Base-by-base conservation (phyloP, 225 moss, liverwort and hornwort genomes). In the Pseudoscleropodium purum region DNA sequence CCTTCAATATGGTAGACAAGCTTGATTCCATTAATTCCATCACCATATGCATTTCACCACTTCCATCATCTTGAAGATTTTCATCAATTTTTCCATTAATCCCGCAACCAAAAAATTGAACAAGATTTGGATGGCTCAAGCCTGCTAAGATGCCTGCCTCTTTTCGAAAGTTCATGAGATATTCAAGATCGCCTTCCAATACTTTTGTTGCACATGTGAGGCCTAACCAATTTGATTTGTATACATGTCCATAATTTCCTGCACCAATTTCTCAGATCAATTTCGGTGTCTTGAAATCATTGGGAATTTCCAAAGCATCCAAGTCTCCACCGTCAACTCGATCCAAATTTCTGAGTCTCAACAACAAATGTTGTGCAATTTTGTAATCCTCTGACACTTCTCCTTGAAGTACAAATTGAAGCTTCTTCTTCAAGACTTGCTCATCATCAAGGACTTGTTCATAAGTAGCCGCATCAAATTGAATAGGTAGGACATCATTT, bases 251-350 rank as follows among this genome's bases (percentile, higher is more conserved):
- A n/a, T n/a, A 69, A 69, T n/a, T 69, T 69, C 69, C 69, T 69
- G 0, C 69, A 69, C 69, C 69, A 2, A 69, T 69, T 69, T n/a
- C 13, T 23, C n/a, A 23, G n/a, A n/a, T n/a, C 13, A 69, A 23
- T 23, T n/a, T 0, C 0, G 23, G n/a, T 69, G 23, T 13, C 23
- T n/a, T 23, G 1, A 69, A 69, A n/a, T 69, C n/a, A 13, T 23
- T n/a, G 7, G n/a, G n/a, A 37, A 69, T n/a, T n/a, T 69, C 69
- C 7, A 69, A 69, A n/a, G 69, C 69, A 69, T 69, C 69, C 23
- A 69, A 69, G 69, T 69, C n/a, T 13, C 69, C 70, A 25, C 70
- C 70, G 0, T 70, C 70, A 39, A 70, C 70, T 70, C 39, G n/a
- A 24, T 70, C 25, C 24, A 70, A 70, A 39, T 70, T 70, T 39